phyloP scores from a whole-genome alignment of 768 basidiomycete genomes.

The Royoungia palumana region DNA sequence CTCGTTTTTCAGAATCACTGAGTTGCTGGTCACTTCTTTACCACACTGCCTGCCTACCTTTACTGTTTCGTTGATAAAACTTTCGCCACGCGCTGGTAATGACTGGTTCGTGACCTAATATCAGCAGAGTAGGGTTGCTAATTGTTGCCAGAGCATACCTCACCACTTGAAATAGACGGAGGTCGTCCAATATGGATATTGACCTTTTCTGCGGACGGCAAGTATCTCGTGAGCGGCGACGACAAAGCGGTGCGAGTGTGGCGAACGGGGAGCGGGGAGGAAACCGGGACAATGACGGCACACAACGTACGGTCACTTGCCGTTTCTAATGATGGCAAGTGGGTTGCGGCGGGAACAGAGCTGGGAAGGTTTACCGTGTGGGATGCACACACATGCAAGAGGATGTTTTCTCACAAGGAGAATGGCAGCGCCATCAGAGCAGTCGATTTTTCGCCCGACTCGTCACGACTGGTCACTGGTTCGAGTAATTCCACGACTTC shows the following conservation, averaged over 20 bases:
- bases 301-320: constrained; percentile 8
- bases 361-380: constrained; percentile 11
- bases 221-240: constrained; percentile 9
- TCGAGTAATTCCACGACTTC: constrained; percentile 5
- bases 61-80: no score
- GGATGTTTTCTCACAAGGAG: constrained; percentile 3
- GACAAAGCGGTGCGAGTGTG: constrained; percentile 10
- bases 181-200: constrained; percentile 5
- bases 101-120: no score
- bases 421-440: constrained; percentile 4
- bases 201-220: constrained; percentile 3
- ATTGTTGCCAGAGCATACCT: no score
- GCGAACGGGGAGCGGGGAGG: background rate
- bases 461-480: constrained; percentile 1
- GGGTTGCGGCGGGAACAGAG: constrained; percentile 10
- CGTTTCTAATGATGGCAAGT: constrained; percentile 3
- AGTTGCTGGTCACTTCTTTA: no score
- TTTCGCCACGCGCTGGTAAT: no score
- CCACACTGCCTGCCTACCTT: no score
- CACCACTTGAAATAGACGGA: no score
- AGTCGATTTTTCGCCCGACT: constrained; percentile 3
- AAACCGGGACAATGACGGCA: background rate
- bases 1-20: no score
- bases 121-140: no score
- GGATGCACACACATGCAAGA: background rate